A percentile compares a stretch with the other conserved stretches of the same genome.
These are phyloP conservation scores for Phytophthora litchii DNA, from an alignment of 352 stramenopile genomes.

Conservation along the genomic window DNA sequence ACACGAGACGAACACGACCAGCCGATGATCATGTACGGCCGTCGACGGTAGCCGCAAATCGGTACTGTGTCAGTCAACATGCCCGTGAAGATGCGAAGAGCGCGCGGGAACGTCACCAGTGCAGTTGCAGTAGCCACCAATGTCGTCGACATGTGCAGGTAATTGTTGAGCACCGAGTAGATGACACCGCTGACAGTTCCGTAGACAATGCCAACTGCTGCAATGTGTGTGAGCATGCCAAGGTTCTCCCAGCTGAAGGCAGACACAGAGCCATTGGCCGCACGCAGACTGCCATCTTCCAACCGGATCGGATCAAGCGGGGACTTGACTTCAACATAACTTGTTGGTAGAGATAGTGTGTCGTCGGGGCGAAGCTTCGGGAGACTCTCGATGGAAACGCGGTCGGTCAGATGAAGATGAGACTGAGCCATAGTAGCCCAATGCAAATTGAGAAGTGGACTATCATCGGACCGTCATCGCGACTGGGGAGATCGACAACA, in stretches of 20 bases:
- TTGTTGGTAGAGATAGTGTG: slow-evolving; percentile 10
- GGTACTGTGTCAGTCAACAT: slow-evolving; percentile 76
- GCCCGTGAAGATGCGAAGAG: slow-evolving; percentile 60
- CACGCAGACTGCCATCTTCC: slow-evolving; percentile 22
- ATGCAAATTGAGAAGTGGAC: slow-evolving; percentile 9
- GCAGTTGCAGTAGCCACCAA: slow-evolving; percentile 48
- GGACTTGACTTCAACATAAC: slow-evolving; percentile 35
- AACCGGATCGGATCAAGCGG: slow-evolving; percentile 7
- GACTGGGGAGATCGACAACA: too few species aligned
- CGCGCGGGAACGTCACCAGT: slow-evolving; percentile 48
- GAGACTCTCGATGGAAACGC: slow-evolving; percentile 28
- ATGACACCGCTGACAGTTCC: slow-evolving; percentile 38
- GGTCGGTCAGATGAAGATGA: slow-evolving; percentile 15
- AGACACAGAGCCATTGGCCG: slow-evolving; percentile 25
- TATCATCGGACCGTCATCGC: not conserved
- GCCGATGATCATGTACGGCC: slow-evolving; percentile 85
- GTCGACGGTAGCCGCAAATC: slow-evolving; percentile 75
- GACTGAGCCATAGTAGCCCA: slow-evolving; percentile 10
- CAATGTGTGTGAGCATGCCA: slow-evolving; percentile 51
- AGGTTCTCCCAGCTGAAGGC: slow-evolving; percentile 41
- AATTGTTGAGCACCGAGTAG: slow-evolving; percentile 66
- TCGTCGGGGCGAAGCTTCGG: slow-evolving; percentile 17
- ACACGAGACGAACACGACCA: slow-evolving; percentile 46
- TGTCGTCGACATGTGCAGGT: slow-evolving; percentile 58
- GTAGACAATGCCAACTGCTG: slow-evolving; percentile 50